Evolutionary conservation across 2,329 filamentous ascomycete species (phyloP).

Genomic region (Paraconiothyrium sp.): DNA sequence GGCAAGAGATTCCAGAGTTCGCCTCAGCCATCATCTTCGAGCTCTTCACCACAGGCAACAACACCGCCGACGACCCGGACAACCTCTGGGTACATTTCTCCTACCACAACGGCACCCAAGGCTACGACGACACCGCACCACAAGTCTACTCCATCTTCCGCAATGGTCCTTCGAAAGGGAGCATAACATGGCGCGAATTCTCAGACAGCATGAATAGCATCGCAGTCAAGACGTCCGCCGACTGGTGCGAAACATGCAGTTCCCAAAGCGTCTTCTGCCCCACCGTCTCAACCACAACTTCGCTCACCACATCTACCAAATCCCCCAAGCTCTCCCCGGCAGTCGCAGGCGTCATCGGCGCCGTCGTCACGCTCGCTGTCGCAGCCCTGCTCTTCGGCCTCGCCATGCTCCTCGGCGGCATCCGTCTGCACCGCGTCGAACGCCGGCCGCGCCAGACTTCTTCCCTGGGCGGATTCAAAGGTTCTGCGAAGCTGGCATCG

Average conservation of each 20-base stretch:
- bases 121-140: constrained; percentile 48
- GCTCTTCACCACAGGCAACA: constrained; percentile 56
- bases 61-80: constrained; percentile 40
- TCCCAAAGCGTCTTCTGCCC: constrained; percentile 62
- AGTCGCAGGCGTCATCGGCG: constrained; percentile 66
- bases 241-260: constrained; percentile 64
- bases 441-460: neutral
- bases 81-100: constrained; percentile 66
- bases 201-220: constrained; percentile 55
- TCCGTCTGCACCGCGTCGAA: constrained; percentile 56
- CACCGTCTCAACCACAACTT: constrained; percentile 46
- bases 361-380: constrained; percentile 60
- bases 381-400: constrained; percentile 54
- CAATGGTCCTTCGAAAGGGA: constrained; percentile 54
- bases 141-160: constrained; percentile 62
- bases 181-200: constrained; percentile 63
- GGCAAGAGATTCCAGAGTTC: constrained; percentile 38
- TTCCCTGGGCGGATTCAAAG: constrained; percentile 64
- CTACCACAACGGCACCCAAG: constrained; percentile 65
- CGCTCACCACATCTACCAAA: constrained; percentile 4
- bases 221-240: constrained; percentile 53
- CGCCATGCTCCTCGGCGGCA: constrained; percentile 56
- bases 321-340: constrained; percentile 49
- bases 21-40: constrained; percentile 49
- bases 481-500: constrained; percentile 62